phyloP scores from a whole-genome alignment of 495 filamentous ascomycete genomes.

The Bathelium albidoporum region DNA sequence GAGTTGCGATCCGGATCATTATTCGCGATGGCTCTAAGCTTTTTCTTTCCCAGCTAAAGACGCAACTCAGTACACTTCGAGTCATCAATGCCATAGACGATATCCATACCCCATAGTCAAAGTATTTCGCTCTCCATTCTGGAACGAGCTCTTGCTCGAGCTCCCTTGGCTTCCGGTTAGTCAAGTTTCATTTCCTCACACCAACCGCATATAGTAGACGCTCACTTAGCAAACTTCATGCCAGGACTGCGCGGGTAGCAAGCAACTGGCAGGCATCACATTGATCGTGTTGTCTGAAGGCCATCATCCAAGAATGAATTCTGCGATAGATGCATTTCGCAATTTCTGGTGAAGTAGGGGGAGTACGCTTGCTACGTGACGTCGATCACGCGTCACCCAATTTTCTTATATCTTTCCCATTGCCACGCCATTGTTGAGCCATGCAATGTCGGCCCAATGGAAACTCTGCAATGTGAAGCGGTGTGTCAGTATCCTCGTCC shows the following conservation, averaged over 20 bases:
- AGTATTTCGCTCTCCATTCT: conserved; percentile 87
- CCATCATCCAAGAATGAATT: not conserved
- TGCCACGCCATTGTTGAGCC: no score
- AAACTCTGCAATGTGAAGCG: no score
- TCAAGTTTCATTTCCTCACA: conserved; percentile 8
- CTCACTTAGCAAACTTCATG: conserved; percentile 58
- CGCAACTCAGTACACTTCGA: not conserved
- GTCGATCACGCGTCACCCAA: no score
- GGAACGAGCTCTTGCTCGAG: conserved; percentile 79
- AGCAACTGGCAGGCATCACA: not conserved
- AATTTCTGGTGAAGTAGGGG: no score
- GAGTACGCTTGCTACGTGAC: no score
- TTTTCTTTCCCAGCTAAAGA: conserved; percentile 66
- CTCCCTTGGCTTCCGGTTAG: conserved; percentile 42
- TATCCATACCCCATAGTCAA: conserved; percentile 69
- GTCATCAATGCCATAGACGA: not conserved
- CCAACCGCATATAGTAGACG: conserved; percentile 12
- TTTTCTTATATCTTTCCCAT: no score
- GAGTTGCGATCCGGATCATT: conserved; percentile 40
- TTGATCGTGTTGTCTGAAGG: not conserved
- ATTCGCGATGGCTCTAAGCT: conserved; percentile 67
- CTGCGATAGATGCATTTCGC: not conserved
- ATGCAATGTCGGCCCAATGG: no score
- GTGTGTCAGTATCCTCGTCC: no score
- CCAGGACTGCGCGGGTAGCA: not conserved